A percentile compares a stretch with the other conserved stretches of the same genome.
These are phyloP conservation scores for Simplicillium sp. DNA, from an alignment of 2,329 filamentous ascomycete species.

Conservation along the genomic window DNA sequence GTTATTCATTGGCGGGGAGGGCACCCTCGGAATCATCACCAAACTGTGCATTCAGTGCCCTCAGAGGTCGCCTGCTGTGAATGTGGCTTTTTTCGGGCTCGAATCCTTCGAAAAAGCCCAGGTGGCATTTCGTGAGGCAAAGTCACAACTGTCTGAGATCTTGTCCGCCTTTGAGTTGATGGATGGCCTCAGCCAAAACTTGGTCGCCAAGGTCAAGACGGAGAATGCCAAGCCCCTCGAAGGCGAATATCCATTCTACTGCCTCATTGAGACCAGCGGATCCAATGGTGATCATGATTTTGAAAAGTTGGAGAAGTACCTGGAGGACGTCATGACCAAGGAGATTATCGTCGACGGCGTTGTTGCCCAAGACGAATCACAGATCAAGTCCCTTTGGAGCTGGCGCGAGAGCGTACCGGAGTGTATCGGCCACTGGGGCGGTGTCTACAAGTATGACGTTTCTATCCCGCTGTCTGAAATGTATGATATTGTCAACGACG, in stretches of 20 bases:
- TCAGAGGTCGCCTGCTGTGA: conserved; percentile 76
- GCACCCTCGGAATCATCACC: conserved; percentile 90
- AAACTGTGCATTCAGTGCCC: conserved; percentile 84
- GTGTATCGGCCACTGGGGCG: conserved; percentile 79
- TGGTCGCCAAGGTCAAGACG: conserved; percentile 61
- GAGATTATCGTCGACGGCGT: conserved; percentile 85
- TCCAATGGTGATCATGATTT: conserved; percentile 90
- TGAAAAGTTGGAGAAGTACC: conserved; percentile 81
- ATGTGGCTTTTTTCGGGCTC: conserved; percentile 90
- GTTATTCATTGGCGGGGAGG: conserved; percentile 90
- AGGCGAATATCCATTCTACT: conserved; percentile 84
- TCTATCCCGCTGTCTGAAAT: conserved; percentile 85
- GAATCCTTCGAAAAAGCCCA: conserved; percentile 86
- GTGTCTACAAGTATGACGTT: conserved; percentile 97
- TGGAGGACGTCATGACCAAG: conserved; percentile 84
- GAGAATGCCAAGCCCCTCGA: conserved; percentile 75
- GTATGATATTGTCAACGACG: conserved; percentile 84
- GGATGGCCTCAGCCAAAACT: conserved; percentile 73
- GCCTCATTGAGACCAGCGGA: conserved; percentile 90
- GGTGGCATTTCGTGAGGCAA: conserved; percentile 78
- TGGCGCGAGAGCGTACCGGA: conserved; percentile 94
- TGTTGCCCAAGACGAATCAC: conserved; percentile 86
- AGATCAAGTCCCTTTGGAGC: conserved; percentile 74
- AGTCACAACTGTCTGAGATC: conserved; percentile 85
- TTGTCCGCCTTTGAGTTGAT: conserved; percentile 96